A percentile compares a stretch with the other conserved stretches of the same genome.
Evolutionary conservation across 1,284 basidiomycete species (phyloP).

Genomic region (Ceratobasidium sp.): DNA sequence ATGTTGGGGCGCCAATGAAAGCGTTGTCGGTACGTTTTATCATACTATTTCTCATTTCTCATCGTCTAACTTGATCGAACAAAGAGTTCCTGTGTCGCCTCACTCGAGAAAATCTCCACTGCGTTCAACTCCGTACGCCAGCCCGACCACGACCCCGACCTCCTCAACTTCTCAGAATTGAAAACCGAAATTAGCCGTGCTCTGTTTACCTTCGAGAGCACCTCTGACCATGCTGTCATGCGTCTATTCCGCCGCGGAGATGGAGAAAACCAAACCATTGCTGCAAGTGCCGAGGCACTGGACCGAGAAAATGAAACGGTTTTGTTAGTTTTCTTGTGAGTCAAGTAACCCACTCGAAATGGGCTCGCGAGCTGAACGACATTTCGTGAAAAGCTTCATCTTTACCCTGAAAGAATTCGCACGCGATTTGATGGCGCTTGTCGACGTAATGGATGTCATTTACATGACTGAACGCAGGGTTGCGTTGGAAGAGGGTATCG

Average conservation of each 20-base stretch:
- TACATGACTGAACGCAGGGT: slow-evolving; percentile 68
- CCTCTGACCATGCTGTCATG: slow-evolving; percentile 83
- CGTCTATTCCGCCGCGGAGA: slow-evolving; percentile 74
- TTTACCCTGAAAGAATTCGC: slow-evolving; percentile 95
- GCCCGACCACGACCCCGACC: slow-evolving; percentile 39
- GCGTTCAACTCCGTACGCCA: slow-evolving; percentile 60
- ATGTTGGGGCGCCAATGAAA: slow-evolving; percentile 81
- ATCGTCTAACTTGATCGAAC: not conserved
- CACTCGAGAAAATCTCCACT: slow-evolving; percentile 69
- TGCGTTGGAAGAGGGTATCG: slow-evolving; percentile 41
- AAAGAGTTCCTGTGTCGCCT: slow-evolving; percentile 69
- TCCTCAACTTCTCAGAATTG: slow-evolving; percentile 69
- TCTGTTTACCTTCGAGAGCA: slow-evolving; percentile 79
- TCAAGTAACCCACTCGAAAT: slow-evolving; percentile 46
- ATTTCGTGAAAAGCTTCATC: slow-evolving; percentile 72
- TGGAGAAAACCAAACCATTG: slow-evolving; percentile 49
- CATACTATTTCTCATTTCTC: not conserved
- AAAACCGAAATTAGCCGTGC: slow-evolving; percentile 74
- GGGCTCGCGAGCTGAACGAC: slow-evolving; percentile 22
- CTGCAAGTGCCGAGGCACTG: slow-evolving; percentile 39
- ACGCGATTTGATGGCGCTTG: slow-evolving; percentile 79
- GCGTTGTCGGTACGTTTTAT: slow-evolving; percentile 72
- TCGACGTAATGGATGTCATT: slow-evolving; percentile 83
- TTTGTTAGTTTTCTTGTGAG: slow-evolving; percentile 91
- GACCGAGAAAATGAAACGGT: slow-evolving; percentile 60